Base-by-base conservation (phyloP, 345 rosid genomes). In the Salix brachista region DNA sequence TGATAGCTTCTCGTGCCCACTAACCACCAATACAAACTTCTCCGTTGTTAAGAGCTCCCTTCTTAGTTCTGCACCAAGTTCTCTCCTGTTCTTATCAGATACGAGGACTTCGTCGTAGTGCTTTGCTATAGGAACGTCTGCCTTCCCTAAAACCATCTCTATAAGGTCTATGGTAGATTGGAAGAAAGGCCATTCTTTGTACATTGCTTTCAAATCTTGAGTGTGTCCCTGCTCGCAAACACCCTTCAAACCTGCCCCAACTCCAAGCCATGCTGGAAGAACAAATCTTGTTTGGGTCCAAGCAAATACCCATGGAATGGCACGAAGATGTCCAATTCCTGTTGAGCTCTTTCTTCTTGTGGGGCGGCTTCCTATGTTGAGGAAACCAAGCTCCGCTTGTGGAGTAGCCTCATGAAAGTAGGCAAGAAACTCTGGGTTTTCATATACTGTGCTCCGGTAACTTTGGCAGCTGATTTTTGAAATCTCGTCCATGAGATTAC, bases 231-330 rank as follows among this genome's bases (percentile, higher is more conserved):
- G 87, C 80, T 91, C 96, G 32, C 96, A 96, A 16, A 82, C 99
- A 44, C 89, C 92, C 79, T 84, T 89, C 58, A 93, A 62, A 46
- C 98, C 99, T 30, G 96, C 90, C 69, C 98, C 98, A 25, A 96
- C 91, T 41, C 99, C 99, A 69, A 96, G 98, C 98, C 99, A 96
- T 64, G 99, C 97, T 37, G 99, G 99, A 75, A 96, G 97, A 71
- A 96, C 99, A 81, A 93, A 96, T 71, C 99, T 89, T 62, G 98
- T 96, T 79, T 93, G 98, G 2, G 98, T 96, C 99, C 99, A 93
- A 8, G 99, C 99, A 77, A 96, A 93, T 36, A 93, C 88, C 98
- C 99, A 93, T 36, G 99, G 99, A 77, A 96, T 96, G 77, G 98
- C 98, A 46, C 98, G 90, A 28, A 96, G 97, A 87, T 96, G 97